phyloP scores from a whole-genome alignment of 2,329 filamentous ascomycete genomes.

The Trichoderma harzianum region DNA sequence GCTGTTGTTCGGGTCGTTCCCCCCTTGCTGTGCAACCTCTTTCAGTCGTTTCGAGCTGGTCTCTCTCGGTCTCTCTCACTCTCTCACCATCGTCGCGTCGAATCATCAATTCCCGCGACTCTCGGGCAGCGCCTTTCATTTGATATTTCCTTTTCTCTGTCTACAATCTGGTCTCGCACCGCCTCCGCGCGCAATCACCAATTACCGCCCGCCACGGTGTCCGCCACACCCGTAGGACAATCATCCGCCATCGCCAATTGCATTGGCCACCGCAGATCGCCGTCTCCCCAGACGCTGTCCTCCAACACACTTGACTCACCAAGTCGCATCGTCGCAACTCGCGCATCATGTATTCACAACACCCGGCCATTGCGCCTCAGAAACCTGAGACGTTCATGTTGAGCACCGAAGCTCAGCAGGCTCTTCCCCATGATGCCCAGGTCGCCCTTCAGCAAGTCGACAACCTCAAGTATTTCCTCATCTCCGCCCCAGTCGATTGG shows the following conservation, averaged over 20 bases:
- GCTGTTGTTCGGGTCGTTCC: slow-evolving; percentile 39
- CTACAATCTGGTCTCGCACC: not conserved
- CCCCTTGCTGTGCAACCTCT: slow-evolving; percentile 26
- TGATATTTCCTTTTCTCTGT: slow-evolving; percentile 6
- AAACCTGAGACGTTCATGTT: slow-evolving; percentile 99
- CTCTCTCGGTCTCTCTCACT: slow-evolving; percentile 28
- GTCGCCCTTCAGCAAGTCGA: slow-evolving; percentile 97
- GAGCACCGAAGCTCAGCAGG: slow-evolving; percentile 94
- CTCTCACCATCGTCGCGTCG: slow-evolving; percentile 24
- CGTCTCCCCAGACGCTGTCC: not conserved
- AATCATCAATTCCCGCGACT: slow-evolving; percentile 23
- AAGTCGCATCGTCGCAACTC: not conserved
- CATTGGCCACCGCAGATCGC: slow-evolving; percentile 7
- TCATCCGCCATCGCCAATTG: slow-evolving; percentile 15
- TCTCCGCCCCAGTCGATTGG: slow-evolving; percentile 98
- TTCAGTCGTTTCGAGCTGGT: slow-evolving; percentile 44
- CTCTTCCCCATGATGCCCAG: slow-evolving; percentile 91
- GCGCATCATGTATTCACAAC: slow-evolving; percentile 71
- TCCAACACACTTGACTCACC: not conserved
- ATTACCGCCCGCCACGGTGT: not conserved
- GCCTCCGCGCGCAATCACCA: not conserved
- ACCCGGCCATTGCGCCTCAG: slow-evolving; percentile 85
- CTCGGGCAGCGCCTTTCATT: slow-evolving; percentile 35
- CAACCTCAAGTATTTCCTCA: slow-evolving; percentile 99
- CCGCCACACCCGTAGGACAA: not conserved